phyloP scores from a whole-genome alignment of 2,329 filamentous ascomycete species.

The Colletotrichum musae region DNA sequence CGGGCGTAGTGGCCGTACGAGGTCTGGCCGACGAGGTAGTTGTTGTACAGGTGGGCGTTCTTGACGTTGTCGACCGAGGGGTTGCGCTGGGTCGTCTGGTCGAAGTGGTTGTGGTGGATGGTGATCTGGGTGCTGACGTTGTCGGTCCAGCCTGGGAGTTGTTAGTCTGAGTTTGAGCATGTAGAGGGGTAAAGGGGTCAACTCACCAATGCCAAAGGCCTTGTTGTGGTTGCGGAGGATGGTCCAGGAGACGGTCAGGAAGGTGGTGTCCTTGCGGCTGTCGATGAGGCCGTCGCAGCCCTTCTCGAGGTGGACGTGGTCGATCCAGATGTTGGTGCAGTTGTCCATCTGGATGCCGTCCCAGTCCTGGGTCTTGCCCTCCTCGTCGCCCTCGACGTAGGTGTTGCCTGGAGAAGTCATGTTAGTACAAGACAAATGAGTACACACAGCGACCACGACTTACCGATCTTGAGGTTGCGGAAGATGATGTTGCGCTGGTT shows the following conservation, averaged over 20 bases:
- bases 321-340: slow-evolving; percentile 47
- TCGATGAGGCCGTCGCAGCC: slow-evolving; percentile 46
- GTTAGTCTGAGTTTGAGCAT: background rate
- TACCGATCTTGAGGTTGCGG: slow-evolving; percentile 44
- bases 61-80: slow-evolving; percentile 46
- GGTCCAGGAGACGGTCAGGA: slow-evolving; percentile 46
- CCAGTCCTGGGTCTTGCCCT: slow-evolving; percentile 45
- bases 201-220: slow-evolving; percentile 46
- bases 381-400: slow-evolving; percentile 39
- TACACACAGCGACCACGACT: background rate
- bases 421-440: background rate
- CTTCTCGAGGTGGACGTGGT: slow-evolving; percentile 45
- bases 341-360: slow-evolving; percentile 45
- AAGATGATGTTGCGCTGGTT: slow-evolving; percentile 45
- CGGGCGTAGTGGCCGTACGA: slow-evolving; percentile 47
- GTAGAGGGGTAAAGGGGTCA: too few species aligned
- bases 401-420: slow-evolving; percentile 16
- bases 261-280: slow-evolving; percentile 47
- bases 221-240: slow-evolving; percentile 47
- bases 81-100: slow-evolving; percentile 46
- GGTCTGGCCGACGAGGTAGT: slow-evolving; percentile 45
- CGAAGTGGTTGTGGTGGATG: slow-evolving; percentile 47
- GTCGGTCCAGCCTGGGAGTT: slow-evolving; percentile 43
- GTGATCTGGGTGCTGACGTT: slow-evolving; percentile 45
- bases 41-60: slow-evolving; percentile 48